phyloP scores from a whole-genome alignment of 768 basidiomycete species.

The Crucibulum laeve region DNA sequence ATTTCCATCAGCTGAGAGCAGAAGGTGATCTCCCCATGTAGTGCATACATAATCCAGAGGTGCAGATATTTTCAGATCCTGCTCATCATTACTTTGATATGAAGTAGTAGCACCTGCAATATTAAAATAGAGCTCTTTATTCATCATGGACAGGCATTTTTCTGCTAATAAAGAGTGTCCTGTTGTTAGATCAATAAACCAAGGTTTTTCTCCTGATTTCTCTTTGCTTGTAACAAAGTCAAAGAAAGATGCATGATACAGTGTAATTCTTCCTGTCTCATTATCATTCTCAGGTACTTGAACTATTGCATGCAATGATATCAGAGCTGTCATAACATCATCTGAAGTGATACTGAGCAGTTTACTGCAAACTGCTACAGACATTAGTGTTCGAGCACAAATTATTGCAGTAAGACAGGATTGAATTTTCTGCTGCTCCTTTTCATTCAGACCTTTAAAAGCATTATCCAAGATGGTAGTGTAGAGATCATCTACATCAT shows the following conservation, averaged over 20 bases:
- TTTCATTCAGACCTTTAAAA: not conserved
- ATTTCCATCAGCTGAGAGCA: not conserved
- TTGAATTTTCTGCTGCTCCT: not conserved
- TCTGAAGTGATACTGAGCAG: not conserved
- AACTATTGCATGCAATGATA: not conserved
- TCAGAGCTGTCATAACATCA: not conserved
- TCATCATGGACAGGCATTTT: not conserved
- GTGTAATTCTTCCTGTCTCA: too few relatives aligned
- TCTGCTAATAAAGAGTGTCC: not conserved
- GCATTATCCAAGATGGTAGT: not conserved
- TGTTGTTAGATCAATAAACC: not conserved
- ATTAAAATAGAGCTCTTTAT: not conserved
- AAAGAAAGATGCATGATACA: not conserved
- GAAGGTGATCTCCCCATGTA: not conserved
- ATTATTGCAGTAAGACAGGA: not conserved
- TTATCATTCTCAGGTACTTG: not conserved
- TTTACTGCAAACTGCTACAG: not conserved
- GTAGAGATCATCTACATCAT: not conserved
- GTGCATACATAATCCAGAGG: not conserved
- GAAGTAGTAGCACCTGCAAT: not conserved
- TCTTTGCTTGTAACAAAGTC: not conserved
- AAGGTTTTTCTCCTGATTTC: not conserved
- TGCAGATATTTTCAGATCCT: not conserved
- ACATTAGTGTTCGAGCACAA: not conserved
- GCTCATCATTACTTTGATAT: not conserved